Evolutionary conservation across 129 eudicot species (phyloP).

Genomic region (Flaveria sonorensis): DNA sequence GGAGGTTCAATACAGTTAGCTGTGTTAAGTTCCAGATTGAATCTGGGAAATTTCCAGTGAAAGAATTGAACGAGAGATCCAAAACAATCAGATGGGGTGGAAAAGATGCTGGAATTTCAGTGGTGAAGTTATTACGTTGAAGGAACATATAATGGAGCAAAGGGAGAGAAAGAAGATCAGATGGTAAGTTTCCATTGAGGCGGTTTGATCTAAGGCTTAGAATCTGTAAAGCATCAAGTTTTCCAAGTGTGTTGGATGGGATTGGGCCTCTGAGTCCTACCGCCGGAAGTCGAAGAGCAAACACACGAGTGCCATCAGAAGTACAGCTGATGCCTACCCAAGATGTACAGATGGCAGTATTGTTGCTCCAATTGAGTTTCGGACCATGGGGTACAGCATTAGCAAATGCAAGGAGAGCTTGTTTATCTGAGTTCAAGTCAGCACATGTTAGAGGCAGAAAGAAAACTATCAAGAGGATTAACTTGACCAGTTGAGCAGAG

Average conservation of each 20-base stretch:
- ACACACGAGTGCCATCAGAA: constrained; percentile 50
- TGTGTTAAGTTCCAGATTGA: constrained; percentile 60
- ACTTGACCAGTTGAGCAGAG: constrained; percentile 37
- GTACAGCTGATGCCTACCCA: constrained; percentile 79
- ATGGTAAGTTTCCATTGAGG: constrained; percentile 62
- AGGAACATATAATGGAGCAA: constrained; percentile 67
- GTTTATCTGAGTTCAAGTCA: constrained; percentile 60
- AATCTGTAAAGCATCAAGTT: constrained; percentile 46
- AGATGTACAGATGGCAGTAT: constrained; percentile 51
- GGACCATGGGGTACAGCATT: constrained; percentile 60
- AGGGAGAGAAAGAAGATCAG: constrained; percentile 68
- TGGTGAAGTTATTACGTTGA: constrained; percentile 69
- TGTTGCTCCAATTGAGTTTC: constrained; percentile 72
- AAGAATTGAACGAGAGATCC: constrained; percentile 74
- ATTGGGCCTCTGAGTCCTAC: constrained; percentile 70
- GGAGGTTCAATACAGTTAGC: constrained; percentile 59
- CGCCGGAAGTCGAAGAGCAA: constrained; percentile 70
- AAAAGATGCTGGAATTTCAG: constrained; percentile 54
- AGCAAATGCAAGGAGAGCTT: constrained; percentile 80
- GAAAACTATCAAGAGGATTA: constrained; percentile 39
- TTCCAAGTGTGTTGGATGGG: constrained; percentile 68
- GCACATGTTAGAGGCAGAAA: constrained; percentile 54
- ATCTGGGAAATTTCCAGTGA: constrained; percentile 60
- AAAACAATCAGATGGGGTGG: constrained; percentile 52
- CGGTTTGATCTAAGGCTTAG: constrained; percentile 84